phyloP scores from a whole-genome alignment of 2,329 filamentous ascomycete species.

The Penicillium sp. region DNA sequence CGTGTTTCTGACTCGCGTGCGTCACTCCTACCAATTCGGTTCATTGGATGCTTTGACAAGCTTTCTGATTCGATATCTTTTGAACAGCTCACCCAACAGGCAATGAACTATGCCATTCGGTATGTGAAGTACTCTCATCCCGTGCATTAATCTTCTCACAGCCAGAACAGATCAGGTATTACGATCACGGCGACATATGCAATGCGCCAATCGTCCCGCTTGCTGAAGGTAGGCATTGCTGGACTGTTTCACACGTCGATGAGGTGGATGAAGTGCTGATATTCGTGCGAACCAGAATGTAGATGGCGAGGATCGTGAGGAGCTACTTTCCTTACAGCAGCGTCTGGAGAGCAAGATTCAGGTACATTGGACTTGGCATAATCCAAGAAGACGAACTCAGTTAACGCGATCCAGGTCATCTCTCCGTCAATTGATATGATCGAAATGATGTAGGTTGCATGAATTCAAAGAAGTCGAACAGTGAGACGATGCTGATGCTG shows the following conservation, averaged over 20 bases:
- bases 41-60: slow-evolving; percentile 13
- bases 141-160: slow-evolving; percentile 11
- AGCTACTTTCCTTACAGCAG: slow-evolving; percentile 73
- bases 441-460: slow-evolving; percentile 71
- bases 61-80: slow-evolving; percentile 24
- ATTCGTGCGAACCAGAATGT: slow-evolving; percentile 57
- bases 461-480: not conserved
- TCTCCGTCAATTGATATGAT: slow-evolving; percentile 91
- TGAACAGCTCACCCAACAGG: slow-evolving; percentile 69
- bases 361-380: slow-evolving; percentile 47
- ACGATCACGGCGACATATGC: slow-evolving; percentile 84
- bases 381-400: not conserved
- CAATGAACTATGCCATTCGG: slow-evolving; percentile 89
- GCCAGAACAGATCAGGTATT: slow-evolving; percentile 67
- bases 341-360: slow-evolving; percentile 84
- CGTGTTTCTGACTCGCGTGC: slow-evolving; percentile 64
- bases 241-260: not conserved
- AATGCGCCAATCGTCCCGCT: slow-evolving; percentile 76
- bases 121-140: slow-evolving; percentile 30
- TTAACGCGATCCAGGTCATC: slow-evolving; percentile 64
- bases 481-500: not conserved
- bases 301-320: slow-evolving; percentile 70
- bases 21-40: slow-evolving; percentile 5
- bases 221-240: slow-evolving; percentile 64
- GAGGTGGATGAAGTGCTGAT: slow-evolving; percentile 10